Base-by-base conservation (phyloP, 345 rosid species). In the Streptanthus diversifolius region DNA sequence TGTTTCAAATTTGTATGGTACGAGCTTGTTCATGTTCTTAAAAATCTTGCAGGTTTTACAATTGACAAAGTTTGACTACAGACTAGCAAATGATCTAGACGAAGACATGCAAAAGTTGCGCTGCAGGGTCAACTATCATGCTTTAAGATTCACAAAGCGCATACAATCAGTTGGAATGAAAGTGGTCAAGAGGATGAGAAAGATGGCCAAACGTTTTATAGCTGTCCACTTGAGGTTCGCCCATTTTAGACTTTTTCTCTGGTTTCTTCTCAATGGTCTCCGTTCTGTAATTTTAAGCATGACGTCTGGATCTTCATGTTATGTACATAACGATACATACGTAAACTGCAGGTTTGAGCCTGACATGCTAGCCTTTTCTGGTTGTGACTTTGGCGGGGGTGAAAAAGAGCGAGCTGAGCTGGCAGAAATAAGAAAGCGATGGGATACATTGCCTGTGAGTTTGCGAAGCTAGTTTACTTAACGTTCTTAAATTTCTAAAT, bases 331-430 rank as follows among this genome's bases (percentile, higher is more conserved):
- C 43, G 32, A 61, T 24, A 61, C 2, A 68, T 43, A 44, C 36
- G 27, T 32, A 14, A 53, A 47, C 47, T 66, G 29, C 85, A 95
- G 99, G 81, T 95, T 95, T 81, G 99, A 95, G 82, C 93, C 99
- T 68, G 99, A 95, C 80, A 95, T 92, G 98, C 86, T 95, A 62
- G 98, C 99, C 25, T 95, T 95, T 82, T 95, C 99, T 66, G 98
- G 99, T 71, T 95, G 99, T 77, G 93, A 92, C 79, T 95, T 75
- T 80, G 99, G 99, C 27, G 99, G 99, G n/a, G 99, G 99, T 71
- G 99, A 92, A 55, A 92, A 92, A 72, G 99, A 90, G 79, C 83
- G 86, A 83, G 75, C 72, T 21, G 97, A 95, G 83, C 97, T 95
- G 13, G 86, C 87, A 25, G 90, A 87, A 84, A 90, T 95, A 74